Percentiles rank a stretch among this genome's conserved stretches.
Conservation (phyloP, 2,329 filamentous ascomycete species). For the Dendrostoma leiphaemia region DNA sequence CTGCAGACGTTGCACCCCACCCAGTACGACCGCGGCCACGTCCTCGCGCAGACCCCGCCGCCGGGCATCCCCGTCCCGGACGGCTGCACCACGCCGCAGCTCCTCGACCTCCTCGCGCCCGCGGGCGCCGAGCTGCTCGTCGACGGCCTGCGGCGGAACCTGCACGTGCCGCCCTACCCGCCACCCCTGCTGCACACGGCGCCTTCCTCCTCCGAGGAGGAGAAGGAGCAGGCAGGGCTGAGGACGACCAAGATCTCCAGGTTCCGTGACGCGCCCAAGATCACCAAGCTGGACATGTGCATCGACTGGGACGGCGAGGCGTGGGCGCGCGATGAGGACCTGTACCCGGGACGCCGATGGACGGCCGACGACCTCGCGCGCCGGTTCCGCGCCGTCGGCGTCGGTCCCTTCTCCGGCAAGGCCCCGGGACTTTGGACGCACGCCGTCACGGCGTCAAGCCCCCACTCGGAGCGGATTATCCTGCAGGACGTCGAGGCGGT, state of each 20-base stretch:
- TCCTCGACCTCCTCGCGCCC: constrained; percentile 54
- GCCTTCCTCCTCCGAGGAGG: too few relatives aligned
- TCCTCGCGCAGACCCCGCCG: constrained; percentile 67
- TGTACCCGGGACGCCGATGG: constrained; percentile 34
- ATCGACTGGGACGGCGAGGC: constrained; percentile 52
- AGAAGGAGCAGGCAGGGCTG: constrained; percentile 26
- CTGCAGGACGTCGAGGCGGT: constrained; percentile 33
- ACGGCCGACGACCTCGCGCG: constrained; percentile 52
- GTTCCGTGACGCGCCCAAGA: constrained; percentile 65
- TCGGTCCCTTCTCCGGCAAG: neutral
- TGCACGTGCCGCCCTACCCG: constrained; percentile 60
- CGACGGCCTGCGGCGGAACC: constrained; percentile 55
- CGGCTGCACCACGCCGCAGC: constrained; percentile 42
- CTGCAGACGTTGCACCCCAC: constrained; percentile 80
- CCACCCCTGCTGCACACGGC: too few relatives aligned
- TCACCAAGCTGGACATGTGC: constrained; percentile 61
- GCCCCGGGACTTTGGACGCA: constrained; percentile 35
- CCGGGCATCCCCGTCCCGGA: constrained; percentile 54
- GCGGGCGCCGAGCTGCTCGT: constrained; percentile 72
- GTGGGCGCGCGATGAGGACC: constrained; percentile 4
- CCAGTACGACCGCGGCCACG: constrained; percentile 74
- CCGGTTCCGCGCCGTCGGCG: constrained; percentile 53
- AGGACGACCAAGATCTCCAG: constrained; percentile 21
- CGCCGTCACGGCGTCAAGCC: constrained; percentile 17
- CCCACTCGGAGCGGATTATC: constrained; percentile 35